Percentiles rank a stretch among this genome's conserved stretches.
These are phyloP conservation scores for Naganishia cerealis DNA, from an alignment of 1,284 basidiomycete species.

Conservation along the genomic window DNA sequence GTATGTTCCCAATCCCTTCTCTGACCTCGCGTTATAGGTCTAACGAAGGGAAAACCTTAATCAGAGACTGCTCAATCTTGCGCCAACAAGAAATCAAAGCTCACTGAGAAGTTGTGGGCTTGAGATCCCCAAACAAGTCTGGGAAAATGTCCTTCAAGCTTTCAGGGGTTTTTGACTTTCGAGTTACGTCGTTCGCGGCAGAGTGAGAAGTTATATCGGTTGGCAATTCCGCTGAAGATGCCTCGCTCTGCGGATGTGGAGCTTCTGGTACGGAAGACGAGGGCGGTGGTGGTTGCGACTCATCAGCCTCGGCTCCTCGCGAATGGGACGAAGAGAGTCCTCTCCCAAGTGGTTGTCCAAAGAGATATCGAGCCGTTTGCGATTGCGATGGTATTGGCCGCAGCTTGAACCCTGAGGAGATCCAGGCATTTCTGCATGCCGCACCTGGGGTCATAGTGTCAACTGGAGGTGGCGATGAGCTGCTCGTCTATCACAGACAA, in stretches of 20 bases:
- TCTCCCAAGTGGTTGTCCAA: background rate
- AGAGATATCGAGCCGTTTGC: background rate
- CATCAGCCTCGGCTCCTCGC: background rate
- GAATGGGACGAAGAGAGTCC: background rate
- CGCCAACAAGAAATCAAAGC: background rate
- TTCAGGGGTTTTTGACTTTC: background rate
- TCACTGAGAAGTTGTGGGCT: background rate
- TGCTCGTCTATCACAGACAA: background rate
- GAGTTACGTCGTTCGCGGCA: background rate
- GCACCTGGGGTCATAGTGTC: background rate
- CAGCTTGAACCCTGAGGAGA: slow-evolving; percentile 11
- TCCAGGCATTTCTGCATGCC: slow-evolving; percentile 5
- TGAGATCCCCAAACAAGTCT: slow-evolving; percentile 18
- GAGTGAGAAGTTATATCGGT: background rate
- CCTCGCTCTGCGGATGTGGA: background rate
- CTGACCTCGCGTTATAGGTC: background rate
- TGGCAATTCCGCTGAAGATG: background rate
- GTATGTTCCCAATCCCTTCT: slow-evolving; percentile 13
- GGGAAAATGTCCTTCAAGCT: slow-evolving; percentile 29
- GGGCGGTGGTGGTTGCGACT: background rate
- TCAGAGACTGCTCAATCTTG: background rate
- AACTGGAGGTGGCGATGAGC: background rate
- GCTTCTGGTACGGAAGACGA: background rate
- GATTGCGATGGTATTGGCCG: background rate
- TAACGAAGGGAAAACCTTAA: background rate